A percentile compares a stretch with the other conserved stretches of the same genome.
phyloP scores from a whole-genome alignment of 1,284 basidiomycete genomes.

The Ganoderma sp. region DNA sequence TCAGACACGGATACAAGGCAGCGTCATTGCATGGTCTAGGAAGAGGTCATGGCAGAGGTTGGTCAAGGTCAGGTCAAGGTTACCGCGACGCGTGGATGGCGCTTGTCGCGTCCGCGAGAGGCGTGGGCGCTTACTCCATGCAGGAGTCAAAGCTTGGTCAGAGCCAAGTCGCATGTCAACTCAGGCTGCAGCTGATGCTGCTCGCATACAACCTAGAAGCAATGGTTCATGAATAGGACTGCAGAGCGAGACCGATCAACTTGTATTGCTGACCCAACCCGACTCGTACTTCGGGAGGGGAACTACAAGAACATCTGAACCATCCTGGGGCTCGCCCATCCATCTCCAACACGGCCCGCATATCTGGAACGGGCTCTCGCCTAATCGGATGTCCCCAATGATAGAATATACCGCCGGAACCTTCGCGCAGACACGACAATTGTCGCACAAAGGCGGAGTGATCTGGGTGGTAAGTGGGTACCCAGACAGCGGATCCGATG shows the following conservation, averaged over 20 bases:
- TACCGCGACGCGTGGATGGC: neutral
- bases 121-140: neutral
- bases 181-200: neutral
- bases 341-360: slow-evolving; percentile 74
- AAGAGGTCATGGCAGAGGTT: neutral
- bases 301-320: slow-evolving; percentile 51
- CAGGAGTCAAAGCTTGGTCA: neutral
- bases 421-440: slow-evolving; percentile 71
- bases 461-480: slow-evolving; percentile 73
- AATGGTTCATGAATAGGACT: neutral
- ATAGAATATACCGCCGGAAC: slow-evolving; percentile 72
- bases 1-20: neutral
- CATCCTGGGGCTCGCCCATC: slow-evolving; percentile 60
- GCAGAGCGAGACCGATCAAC: neutral
- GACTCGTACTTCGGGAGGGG: slow-evolving; percentile 55
- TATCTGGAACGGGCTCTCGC: slow-evolving; percentile 76
- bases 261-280: slow-evolving; percentile 37
- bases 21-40: slow-evolving; percentile 1
- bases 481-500: slow-evolving; percentile 56
- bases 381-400: slow-evolving; percentile 70
- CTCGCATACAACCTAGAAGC: neutral
- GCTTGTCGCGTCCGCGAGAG: neutral
- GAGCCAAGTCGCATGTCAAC: neutral
- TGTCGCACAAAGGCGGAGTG: slow-evolving; percentile 61
- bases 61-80: slow-evolving; percentile 14